These are phyloP conservation scores for Cordyceps fumosorosea DNA, from an alignment of 2,329 filamentous ascomycete species.

Conservation along the genomic window DNA sequence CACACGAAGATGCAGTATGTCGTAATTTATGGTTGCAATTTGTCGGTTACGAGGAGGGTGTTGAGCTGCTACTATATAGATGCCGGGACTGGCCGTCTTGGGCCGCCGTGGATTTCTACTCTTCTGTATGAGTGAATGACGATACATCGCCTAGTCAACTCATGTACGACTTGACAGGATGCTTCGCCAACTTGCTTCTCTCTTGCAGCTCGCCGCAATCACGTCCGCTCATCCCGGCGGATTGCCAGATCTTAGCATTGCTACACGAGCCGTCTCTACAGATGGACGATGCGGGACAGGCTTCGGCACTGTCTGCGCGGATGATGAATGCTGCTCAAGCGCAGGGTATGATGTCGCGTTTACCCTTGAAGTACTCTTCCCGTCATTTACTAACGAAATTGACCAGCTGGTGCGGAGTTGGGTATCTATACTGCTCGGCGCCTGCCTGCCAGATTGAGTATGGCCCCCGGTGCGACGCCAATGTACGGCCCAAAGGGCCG, in stretches of 20 bases:
- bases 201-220: not conserved
- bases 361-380: not conserved
- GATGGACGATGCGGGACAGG: slow-evolving; percentile 40
- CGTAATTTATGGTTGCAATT: not conserved
- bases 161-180: not conserved
- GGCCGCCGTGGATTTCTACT: not conserved
- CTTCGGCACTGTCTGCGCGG: slow-evolving; percentile 27
- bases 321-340: slow-evolving; percentile 35
- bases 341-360: slow-evolving; percentile 29
- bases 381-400: not conserved
- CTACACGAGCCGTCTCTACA: not conserved
- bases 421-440: slow-evolving; percentile 49
- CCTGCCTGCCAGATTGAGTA: slow-evolving; percentile 57
- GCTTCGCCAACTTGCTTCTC: not conserved
- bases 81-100: not conserved
- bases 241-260: not conserved
- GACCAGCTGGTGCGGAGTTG: slow-evolving; percentile 48
- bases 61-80: not conserved
- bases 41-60: not conserved
- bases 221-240: not conserved
- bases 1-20: slow-evolving; percentile 8
- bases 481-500: slow-evolving; percentile 42
- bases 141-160: not conserved
- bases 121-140: not conserved
- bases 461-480: slow-evolving; percentile 56